Evolutionary conservation across 176 grass and related monocot species (phyloP).

Genomic region (Juncus inflexus): DNA sequence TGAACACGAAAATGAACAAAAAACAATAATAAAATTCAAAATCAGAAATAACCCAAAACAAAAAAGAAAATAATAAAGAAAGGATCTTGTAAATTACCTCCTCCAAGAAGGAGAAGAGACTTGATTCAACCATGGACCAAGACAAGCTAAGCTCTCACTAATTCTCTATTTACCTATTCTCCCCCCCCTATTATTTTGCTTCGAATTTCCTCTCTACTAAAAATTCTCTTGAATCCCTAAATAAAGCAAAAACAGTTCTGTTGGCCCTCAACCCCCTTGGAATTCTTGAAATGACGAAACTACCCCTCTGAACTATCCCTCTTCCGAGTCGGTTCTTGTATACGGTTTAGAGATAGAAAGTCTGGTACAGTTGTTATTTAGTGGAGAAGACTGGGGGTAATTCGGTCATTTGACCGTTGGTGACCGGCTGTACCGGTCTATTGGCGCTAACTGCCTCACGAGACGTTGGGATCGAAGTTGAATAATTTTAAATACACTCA

Average conservation of each 20-base stretch:
- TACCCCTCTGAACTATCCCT: constrained; percentile 12
- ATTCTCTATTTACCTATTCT: constrained; percentile 13
- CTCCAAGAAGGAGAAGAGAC: constrained; percentile 29
- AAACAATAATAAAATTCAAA: background rate
- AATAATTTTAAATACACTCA: background rate
- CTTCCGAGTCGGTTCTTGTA: background rate
- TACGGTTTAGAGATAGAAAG: background rate
- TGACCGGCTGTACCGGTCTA: background rate
- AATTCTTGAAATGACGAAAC: constrained; percentile 4
- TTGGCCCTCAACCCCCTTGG: background rate
- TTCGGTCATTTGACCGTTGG: constrained; percentile 18
- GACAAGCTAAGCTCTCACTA: background rate
- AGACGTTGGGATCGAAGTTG: background rate
- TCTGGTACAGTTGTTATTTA: background rate
- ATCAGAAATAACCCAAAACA: background rate
- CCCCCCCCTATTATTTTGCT: background rate
- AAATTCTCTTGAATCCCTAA: constrained; percentile 13
- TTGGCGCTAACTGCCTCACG: constrained; percentile 22
- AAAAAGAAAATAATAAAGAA: constrained; percentile 6
- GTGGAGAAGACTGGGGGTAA: background rate
- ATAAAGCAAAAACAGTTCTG: constrained; percentile 24
- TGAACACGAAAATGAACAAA: background rate
- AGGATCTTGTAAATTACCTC: constrained; percentile 10
- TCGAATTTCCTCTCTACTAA: background rate
- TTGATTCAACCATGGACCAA: constrained; percentile 20